These are phyloP conservation scores for Mycosphaerella sp. DNA, from an alignment of 2,329 filamentous ascomycete species.

Conservation along the genomic window DNA sequence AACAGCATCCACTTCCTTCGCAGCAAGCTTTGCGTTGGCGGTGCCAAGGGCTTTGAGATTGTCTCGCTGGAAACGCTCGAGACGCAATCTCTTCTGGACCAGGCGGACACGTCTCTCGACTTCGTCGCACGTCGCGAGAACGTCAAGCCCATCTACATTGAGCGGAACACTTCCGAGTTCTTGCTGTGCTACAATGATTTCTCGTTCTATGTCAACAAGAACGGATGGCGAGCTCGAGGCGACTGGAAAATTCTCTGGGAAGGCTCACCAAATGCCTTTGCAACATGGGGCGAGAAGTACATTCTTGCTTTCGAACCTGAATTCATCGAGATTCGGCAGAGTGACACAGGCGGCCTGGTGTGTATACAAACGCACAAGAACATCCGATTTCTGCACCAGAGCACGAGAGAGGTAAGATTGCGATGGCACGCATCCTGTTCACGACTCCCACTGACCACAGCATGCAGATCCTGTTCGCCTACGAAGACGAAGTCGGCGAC, in stretches of 20 bases:
- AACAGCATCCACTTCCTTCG: conserved; percentile 96
- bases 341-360: conserved; percentile 83
- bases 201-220: conserved; percentile 98
- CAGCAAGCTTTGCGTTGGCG: conserved; percentile 93
- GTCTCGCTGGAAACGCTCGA: conserved; percentile 96
- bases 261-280: conserved; percentile 84
- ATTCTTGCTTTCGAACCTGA: conserved; percentile 96
- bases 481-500: conserved; percentile 90
- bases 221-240: conserved; percentile 90
- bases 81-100: conserved; percentile 91
- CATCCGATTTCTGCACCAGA: conserved; percentile 89
- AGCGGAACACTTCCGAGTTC: conserved; percentile 94
- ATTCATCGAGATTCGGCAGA: conserved; percentile 93
- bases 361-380: conserved; percentile 96
- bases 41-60: conserved; percentile 91
- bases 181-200: conserved; percentile 97
- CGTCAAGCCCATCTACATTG: conserved; percentile 84
- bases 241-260: conserved; percentile 99
- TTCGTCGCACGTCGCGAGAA: conserved; percentile 93
- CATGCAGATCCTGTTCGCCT: conserved; percentile 87
- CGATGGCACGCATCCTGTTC: not conserved
- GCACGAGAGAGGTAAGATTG: conserved; percentile 78
- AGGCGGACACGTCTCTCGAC: conserved; percentile 95
- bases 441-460: not conserved
- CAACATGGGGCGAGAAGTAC: conserved; percentile 83